A percentile compares a stretch with the other conserved stretches of the same genome.
Evolutionary conservation across 768 basidiomycete genomes (phyloP).

Genomic region (Psilocybe sp.): DNA sequence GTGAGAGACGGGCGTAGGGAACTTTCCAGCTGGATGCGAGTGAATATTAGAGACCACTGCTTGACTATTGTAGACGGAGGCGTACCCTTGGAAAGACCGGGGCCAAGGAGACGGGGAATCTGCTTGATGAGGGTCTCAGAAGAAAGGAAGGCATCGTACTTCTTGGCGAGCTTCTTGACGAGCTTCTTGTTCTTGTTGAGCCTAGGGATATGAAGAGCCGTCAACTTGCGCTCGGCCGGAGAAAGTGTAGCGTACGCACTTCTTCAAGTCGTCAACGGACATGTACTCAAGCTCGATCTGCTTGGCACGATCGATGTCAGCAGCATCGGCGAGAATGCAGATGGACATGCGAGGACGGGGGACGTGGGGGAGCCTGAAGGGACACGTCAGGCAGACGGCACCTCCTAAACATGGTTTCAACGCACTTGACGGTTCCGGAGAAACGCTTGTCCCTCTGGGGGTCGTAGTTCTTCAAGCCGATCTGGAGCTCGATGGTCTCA

Average conservation of each 20-base stretch:
- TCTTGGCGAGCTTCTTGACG: conserved; percentile 99
- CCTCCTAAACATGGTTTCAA: conserved; percentile 3
- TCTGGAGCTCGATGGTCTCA: conserved; percentile 95
- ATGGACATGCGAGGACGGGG: conserved; percentile 99
- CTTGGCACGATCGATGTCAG: conserved; percentile 98
- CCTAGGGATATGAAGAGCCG: conserved; percentile 31
- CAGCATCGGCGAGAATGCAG: conserved; percentile 99
- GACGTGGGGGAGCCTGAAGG: conserved; percentile 82
- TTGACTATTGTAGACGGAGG: conserved; percentile 2
- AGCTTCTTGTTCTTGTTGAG: conserved; percentile 99
- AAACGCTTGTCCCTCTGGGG: conserved; percentile 99
- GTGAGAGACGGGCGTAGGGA: conserved; percentile 96
- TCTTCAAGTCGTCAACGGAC: conserved; percentile 99
- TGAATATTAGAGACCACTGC: neutral
- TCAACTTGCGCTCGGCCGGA: neutral
- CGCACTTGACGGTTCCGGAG: conserved; percentile 95
- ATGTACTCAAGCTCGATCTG: conserved; percentile 98
- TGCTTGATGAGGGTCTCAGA: conserved; percentile 99
- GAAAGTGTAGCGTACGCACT: conserved; percentile 47
- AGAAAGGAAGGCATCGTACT: conserved; percentile 97
- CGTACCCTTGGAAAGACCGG: conserved; percentile 97
- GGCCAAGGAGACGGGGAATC: conserved; percentile 98
- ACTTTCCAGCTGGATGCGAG: conserved; percentile 77
- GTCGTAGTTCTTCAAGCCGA: conserved; percentile 98
- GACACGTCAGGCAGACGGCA: conserved; percentile 3